Conservation (phyloP, 306 rosid genomes). For the Trichosanthes cucumerina region DNA sequence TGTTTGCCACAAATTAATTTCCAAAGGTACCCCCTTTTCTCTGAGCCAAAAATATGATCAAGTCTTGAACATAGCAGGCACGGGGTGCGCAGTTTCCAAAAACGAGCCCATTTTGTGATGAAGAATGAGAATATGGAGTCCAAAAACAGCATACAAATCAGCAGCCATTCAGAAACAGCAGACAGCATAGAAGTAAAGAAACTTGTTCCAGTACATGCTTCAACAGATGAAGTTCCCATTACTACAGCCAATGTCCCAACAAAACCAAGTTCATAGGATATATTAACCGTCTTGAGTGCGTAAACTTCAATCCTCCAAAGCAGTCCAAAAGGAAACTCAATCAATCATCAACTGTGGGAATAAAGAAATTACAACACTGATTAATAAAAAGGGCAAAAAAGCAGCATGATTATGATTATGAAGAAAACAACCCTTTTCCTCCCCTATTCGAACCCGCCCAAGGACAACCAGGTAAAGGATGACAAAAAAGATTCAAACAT, state of each 20-base stretch:
- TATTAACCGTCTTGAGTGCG: constrained; percentile 18
- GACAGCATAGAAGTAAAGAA: constrained; percentile 33
- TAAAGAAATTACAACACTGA: constrained; percentile 8
- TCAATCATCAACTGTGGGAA: constrained; percentile 20
- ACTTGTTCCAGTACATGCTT: constrained; percentile 13
- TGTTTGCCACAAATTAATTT: constrained; percentile 62
- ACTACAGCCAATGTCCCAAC: constrained; percentile 29
- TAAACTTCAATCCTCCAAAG: constrained; percentile 25
- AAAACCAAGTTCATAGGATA: constrained; percentile 13
- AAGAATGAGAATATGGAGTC: constrained; percentile 54
- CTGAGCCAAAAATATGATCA: constrained; percentile 66
- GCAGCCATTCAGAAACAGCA: constrained; percentile 79
- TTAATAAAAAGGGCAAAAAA: background rate
- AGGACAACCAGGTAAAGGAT: background rate
- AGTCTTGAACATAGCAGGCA: constrained; percentile 88
- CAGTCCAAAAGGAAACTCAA: constrained; percentile 25
- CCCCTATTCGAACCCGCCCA: background rate
- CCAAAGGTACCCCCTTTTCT: constrained; percentile 49
- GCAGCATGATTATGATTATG: background rate
- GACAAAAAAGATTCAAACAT: background rate
- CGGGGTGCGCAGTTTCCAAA: constrained; percentile 52
- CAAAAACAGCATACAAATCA: constrained; percentile 49
- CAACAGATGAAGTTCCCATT: constrained; percentile 25
- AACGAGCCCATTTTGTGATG: constrained; percentile 57
- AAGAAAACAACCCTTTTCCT: background rate